These are phyloP conservation scores for Xylaria sp. DNA, from an alignment of 2,329 filamentous ascomycete genomes.

Conservation along the genomic window DNA sequence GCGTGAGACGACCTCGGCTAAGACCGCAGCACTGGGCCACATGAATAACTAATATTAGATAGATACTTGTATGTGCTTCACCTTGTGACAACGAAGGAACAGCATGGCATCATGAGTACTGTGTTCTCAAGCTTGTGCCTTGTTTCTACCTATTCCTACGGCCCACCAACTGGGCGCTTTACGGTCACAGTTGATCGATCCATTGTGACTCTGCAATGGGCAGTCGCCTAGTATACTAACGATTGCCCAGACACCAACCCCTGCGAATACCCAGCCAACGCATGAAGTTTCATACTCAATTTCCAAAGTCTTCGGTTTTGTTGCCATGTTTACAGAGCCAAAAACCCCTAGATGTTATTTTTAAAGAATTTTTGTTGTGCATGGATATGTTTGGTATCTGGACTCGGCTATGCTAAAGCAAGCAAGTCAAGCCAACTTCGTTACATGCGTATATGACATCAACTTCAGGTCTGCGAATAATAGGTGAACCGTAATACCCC, in stretches of 20 bases:
- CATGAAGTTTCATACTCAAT: conserved; percentile 32
- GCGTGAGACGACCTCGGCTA: conserved; percentile 30
- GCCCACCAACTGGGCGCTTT: conserved; percentile 18
- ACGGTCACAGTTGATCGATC: conserved; percentile 37
- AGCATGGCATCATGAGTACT: conserved; percentile 20
- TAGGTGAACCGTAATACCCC: not conserved
- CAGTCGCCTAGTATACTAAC: conserved; percentile 34
- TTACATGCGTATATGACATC: conserved; percentile 7
- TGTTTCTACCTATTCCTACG: conserved; percentile 24
- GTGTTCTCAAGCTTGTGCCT: conserved; percentile 17
- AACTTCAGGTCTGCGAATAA: not conserved
- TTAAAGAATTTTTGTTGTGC: not conserved
- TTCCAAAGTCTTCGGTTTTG: conserved; percentile 5
- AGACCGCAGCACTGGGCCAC: conserved; percentile 7
- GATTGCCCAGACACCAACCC: conserved; percentile 27
- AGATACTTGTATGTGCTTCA: conserved; percentile 15
- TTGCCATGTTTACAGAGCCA: conserved; percentile 18
- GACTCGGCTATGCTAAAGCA: conserved; percentile 5
- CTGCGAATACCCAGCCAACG: conserved; percentile 31
- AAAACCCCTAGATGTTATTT: conserved; percentile 19
- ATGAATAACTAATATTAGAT: conserved; percentile 17
- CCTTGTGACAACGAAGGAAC: conserved; percentile 8
- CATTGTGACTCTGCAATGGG: conserved; percentile 16
- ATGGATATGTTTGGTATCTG: conserved; percentile 1
- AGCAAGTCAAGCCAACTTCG: not conserved